A percentile compares a stretch with the other conserved stretches of the same genome.
These are phyloP conservation scores for Agarophyton chilense DNA, from an alignment of 23 red algal species.

Conservation along the genomic window DNA sequence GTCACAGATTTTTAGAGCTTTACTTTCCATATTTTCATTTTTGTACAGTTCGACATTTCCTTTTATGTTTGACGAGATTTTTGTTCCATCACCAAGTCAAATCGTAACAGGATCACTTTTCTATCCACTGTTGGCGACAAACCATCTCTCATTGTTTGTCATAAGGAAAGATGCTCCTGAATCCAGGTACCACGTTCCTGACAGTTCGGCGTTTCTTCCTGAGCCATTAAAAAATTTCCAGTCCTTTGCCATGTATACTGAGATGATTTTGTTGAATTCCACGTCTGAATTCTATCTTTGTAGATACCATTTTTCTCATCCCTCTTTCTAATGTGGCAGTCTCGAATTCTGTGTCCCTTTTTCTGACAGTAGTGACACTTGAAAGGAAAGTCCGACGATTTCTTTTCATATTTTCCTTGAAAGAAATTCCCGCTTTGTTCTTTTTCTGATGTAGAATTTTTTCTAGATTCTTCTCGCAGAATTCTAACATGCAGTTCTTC, in stretches of 20 bases:
- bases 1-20: not conserved
- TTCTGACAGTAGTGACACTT: not conserved
- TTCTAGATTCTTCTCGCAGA: not conserved
- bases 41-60: not conserved
- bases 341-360: not conserved
- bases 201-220: not conserved
- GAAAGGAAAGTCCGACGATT: not conserved
- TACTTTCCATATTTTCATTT: not conserved
- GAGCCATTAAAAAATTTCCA: not conserved
- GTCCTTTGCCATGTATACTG: not conserved
- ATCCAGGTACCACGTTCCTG: conserved; percentile 14
- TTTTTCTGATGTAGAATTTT: not conserved
- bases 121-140: not conserved
- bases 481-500: conserved; percentile 8
- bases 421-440: not conserved
- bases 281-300: no score
- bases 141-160: not conserved
- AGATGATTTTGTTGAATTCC: no score
- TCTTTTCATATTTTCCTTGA: not conserved
- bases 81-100: not conserved
- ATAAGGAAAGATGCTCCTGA: conserved; percentile 24
- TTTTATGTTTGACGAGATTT: not conserved
- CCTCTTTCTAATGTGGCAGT: not conserved
- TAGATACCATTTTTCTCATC: not conserved
- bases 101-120: not conserved